Evolutionary conservation across 1,284 basidiomycete genomes (phyloP).

Genomic region (Sutorius eximius): DNA sequence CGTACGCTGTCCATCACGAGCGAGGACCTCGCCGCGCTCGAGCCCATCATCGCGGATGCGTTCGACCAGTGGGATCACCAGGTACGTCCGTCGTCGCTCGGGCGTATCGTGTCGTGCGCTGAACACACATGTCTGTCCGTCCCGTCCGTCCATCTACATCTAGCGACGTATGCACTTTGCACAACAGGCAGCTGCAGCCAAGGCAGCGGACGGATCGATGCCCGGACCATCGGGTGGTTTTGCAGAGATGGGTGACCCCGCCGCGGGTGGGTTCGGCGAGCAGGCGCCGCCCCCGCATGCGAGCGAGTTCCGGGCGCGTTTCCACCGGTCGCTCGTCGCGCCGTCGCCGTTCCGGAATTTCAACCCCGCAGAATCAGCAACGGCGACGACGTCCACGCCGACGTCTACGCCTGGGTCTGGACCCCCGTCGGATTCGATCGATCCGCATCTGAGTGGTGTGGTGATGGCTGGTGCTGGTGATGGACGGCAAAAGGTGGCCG

Average conservation of each 20-base stretch:
- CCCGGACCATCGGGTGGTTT: slow-evolving; percentile 36
- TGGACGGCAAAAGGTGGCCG: slow-evolving; percentile 21
- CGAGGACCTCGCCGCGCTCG: slow-evolving; percentile 73
- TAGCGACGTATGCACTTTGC: slow-evolving; percentile 68
- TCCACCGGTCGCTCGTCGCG: slow-evolving; percentile 62
- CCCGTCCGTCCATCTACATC: no score
- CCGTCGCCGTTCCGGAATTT: slow-evolving; percentile 63
- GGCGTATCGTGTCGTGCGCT: neutral
- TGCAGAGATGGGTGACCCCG: slow-evolving; percentile 36
- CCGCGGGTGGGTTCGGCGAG: slow-evolving; percentile 32
- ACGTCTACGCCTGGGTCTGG: slow-evolving; percentile 41
- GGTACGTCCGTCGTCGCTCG: slow-evolving; percentile 40
- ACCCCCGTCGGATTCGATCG: slow-evolving; percentile 44
- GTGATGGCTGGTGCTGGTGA: slow-evolving; percentile 25
- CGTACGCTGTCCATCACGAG: slow-evolving; percentile 70
- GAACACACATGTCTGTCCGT: neutral
- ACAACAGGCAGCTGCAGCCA: slow-evolving; percentile 45
- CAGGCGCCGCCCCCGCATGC: slow-evolving; percentile 35
- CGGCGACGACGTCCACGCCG: slow-evolving; percentile 37
- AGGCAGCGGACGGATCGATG: slow-evolving; percentile 36
- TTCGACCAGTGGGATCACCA: slow-evolving; percentile 82
- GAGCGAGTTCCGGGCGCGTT: slow-evolving; percentile 69
- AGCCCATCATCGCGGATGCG: slow-evolving; percentile 75
- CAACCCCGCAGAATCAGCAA: slow-evolving; percentile 32
- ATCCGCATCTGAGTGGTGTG: slow-evolving; percentile 43